Base-by-base conservation (phyloP, 1,284 basidiomycete genomes). In the Pisolithus thermaeus region DNA sequence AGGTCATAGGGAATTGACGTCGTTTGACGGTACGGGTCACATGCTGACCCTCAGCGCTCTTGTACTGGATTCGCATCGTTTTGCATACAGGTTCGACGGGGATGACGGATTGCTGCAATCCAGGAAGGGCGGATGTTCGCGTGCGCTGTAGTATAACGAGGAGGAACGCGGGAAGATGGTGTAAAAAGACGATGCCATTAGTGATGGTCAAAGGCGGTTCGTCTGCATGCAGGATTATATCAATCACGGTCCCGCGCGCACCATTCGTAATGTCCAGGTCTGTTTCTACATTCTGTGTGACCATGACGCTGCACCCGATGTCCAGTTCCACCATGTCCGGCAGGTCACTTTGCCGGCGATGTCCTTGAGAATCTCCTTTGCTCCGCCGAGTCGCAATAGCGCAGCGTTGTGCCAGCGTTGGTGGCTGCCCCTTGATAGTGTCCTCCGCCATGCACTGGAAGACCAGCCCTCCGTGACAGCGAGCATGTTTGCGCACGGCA, bases 231-330 rank as follows among this genome's bases (percentile, higher is more conserved):
- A 73, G 50, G 2, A 73, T 54, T 14, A 78, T 68, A 9, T 65
- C 61, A 0, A 61, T 53, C 0, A 78, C 67, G 8, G 58, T 58
- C 0, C 71, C 70, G 4, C 65, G 50, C 0, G 70, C 61, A 1
- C 75, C 69, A 49, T 76, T 76, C 0, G 70, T 61, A 0, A 76
- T 54, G 51, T 76, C 70, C 0, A 70, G 57, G 38, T 75, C 71
- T 1, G 71, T 75, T 35, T 70, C 62, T 1, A 27, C 27, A 27
- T 27, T 27, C 27, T 27, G 27, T 7, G 7, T 27, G 4, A 27
- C 27, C 27, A 27, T 27, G 27, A 27, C 2, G 4, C 7, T 27
- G 27, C 4, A 27, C 7, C 27, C 27, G 7, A 27, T 4, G 4
- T 4, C 4, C 27, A 27, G 27, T 27, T 27, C 27, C 27, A 27